Evolutionary conservation across 768 basidiomycete species (phyloP), one percentile per base, ranked within the genome.

Genomic region (Lactarius sp.): DNA sequence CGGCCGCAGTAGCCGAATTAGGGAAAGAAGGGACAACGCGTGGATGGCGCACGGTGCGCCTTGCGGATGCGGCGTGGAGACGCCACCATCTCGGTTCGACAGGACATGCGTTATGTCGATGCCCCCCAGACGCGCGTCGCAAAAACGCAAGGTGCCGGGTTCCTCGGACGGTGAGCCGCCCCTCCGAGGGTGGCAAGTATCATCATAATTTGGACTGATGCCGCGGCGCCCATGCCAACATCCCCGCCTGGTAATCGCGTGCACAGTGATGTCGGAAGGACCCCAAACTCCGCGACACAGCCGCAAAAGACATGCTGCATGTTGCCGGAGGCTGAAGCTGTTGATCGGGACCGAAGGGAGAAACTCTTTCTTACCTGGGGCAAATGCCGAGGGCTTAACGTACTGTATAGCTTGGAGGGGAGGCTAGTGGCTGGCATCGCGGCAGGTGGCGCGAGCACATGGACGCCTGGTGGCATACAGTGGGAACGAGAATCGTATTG

Each of bases 1-100:
- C 62, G 47, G 62, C 52, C 53, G 65, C 53, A 42, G 49, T 63
- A 34, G 65, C 57, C 52, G 31, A 64, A 59, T 55, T 59, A 49
- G 53, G 56, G 14, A 64, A 59, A 42, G 65, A 63, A 64, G 34
- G 62, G 41, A 37, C 8, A 57, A 63, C 57, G 65, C 65, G 57
- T 66, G 65, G 65, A 50, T 51, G 57, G 65, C 65, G 62, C 65
- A 50, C 57, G 65, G 58, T 53, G 62, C 65, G 62, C 62, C 65
- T 66, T 56, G 62, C 52, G 65, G 65, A 58, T 64, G 62, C 64
- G 59, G 64, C 64, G 59, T 65, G 64, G 59, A 33, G n/a, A 60
- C 59, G 64, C 64, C 64, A 65, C 59, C 41, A 49, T 60, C 42
- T 60, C 64, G 64, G 64, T 50, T 60, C 64, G 53, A 60, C 59